These are phyloP conservation scores for Phaeotremella skinneri DNA, from an alignment of 768 basidiomycete species.

Conservation along the genomic window DNA sequence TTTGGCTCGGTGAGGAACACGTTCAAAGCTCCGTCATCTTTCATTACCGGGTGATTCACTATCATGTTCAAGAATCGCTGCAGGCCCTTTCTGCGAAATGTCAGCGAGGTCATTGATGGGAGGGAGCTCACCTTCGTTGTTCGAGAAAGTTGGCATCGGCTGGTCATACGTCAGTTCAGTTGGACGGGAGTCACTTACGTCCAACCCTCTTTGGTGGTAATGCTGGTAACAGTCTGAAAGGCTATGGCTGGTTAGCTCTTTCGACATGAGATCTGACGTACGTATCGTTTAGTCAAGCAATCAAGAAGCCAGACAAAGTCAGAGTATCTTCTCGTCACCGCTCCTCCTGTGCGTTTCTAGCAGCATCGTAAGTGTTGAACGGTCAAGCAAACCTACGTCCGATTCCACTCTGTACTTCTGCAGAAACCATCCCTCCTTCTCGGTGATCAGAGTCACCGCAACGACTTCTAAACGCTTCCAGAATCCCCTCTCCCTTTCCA, in stretches of 20 bases:
- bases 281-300: conserved; percentile 73
- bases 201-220: conserved; percentile 91
- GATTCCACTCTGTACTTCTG: conserved; percentile 80
- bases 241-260: conserved; percentile 49
- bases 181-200: conserved; percentile 58
- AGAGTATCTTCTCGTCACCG: conserved; percentile 82
- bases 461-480: conserved; percentile 79
- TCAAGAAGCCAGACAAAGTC: conserved; percentile 93
- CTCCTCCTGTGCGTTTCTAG: conserved; percentile 59
- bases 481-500: conserved; percentile 62
- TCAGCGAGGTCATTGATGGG: conserved; percentile 6
- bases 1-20: conserved; percentile 79
- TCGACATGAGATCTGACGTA: conserved; percentile 9
- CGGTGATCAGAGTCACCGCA: conserved; percentile 65
- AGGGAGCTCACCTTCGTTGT: conserved; percentile 65
- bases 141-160: conserved; percentile 89
- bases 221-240: conserved; percentile 82
- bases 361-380: conserved; percentile 8
- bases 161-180: conserved; percentile 47
- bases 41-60: conserved; percentile 88
- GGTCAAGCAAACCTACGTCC: conserved; percentile 59
- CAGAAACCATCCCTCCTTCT: conserved; percentile 88
- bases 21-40: conserved; percentile 76
- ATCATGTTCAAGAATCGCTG: conserved; percentile 74
- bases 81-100: conserved; percentile 67